A percentile compares a stretch with the other conserved stretches of the same genome.
These are phyloP conservation scores for Dichomitus squalens DNA, from an alignment of 1,284 basidiomycete species.

Conservation along the genomic window DNA sequence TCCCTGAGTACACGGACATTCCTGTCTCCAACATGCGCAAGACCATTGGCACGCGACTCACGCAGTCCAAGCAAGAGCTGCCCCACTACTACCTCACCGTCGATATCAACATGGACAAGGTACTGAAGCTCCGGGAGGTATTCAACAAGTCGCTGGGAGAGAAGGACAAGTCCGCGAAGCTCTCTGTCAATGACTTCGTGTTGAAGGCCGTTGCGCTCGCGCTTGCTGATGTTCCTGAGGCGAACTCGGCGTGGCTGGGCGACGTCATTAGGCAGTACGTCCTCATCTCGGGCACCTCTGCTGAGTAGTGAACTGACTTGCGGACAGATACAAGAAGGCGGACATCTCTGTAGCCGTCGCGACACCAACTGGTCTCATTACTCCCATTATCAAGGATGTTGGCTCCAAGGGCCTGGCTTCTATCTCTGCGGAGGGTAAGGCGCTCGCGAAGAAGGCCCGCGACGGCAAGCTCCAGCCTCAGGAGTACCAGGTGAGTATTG, in stretches of 20 bases:
- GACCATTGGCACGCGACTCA: slow-evolving; percentile 88
- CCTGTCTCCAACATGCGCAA: slow-evolving; percentile 97
- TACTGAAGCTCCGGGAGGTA: slow-evolving; percentile 90
- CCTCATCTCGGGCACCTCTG: neutral
- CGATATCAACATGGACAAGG: slow-evolving; percentile 97
- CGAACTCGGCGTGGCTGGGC: slow-evolving; percentile 97
- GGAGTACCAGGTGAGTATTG: slow-evolving; percentile 85
- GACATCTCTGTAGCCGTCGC: slow-evolving; percentile 98
- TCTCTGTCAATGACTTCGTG: slow-evolving; percentile 98
- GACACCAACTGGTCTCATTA: slow-evolving; percentile 95
- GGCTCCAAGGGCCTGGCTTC: slow-evolving; percentile 90
- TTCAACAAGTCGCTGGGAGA: slow-evolving; percentile 92
- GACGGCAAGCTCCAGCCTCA: slow-evolving; percentile 95
- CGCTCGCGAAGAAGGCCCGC: slow-evolving; percentile 91
- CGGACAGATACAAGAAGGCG: slow-evolving; percentile 86
- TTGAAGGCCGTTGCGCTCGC: slow-evolving; percentile 95
- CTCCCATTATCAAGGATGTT: slow-evolving; percentile 95
- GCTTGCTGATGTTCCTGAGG: slow-evolving; percentile 94
- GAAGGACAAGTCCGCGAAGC: slow-evolving; percentile 85
- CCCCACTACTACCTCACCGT: slow-evolving; percentile 99
- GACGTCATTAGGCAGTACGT: slow-evolving; percentile 90
- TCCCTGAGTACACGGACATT: slow-evolving; percentile 83
- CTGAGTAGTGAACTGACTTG: neutral
- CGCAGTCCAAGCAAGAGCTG: slow-evolving; percentile 90
- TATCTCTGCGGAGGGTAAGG: slow-evolving; percentile 92